Evolutionary conservation across 1,284 basidiomycete species (phyloP).

Genomic region (Irpex lacteus): DNA sequence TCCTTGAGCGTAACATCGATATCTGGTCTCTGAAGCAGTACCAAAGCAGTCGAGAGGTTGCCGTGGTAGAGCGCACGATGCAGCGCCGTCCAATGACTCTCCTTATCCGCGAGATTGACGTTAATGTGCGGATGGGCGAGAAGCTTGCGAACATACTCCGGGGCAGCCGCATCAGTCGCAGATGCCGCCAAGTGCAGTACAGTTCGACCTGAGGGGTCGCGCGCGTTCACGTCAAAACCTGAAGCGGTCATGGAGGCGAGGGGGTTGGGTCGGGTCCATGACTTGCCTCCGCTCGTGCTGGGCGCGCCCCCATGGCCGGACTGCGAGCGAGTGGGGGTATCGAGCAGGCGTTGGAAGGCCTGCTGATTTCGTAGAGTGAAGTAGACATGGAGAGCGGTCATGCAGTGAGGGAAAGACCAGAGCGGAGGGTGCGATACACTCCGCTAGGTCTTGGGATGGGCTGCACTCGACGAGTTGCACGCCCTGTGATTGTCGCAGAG

Average conservation of each 20-base stretch:
- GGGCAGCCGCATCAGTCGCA: constrained; percentile 53
- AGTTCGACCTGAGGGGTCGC: constrained; percentile 73
- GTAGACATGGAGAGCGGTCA: constrained; percentile 82
- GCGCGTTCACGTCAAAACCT: constrained; percentile 65
- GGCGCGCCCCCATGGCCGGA: constrained; percentile 11
- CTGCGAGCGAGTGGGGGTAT: constrained; percentile 32
- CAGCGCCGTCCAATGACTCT: constrained; percentile 90
- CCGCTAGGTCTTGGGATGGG: constrained; percentile 1
- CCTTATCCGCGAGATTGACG: constrained; percentile 80
- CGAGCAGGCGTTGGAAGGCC: constrained; percentile 80
- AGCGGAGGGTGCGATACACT: constrained; percentile 3
- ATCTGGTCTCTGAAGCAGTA: constrained; percentile 75
- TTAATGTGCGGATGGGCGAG: constrained; percentile 77
- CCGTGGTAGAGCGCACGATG: constrained; percentile 90
- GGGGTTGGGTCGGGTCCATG: constrained; percentile 57
- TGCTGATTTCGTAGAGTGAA: constrained; percentile 76
- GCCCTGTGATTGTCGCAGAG: background rate
- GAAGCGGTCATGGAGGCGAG: constrained; percentile 47
- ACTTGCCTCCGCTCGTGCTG: constrained; percentile 58
- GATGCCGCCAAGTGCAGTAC: constrained; percentile 84
- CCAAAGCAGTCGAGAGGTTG: constrained; percentile 76
- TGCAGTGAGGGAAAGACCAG: constrained; percentile 35
- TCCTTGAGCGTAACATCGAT: constrained; percentile 81
- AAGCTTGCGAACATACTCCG: constrained; percentile 83
- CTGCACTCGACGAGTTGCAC: background rate